A percentile compares a stretch with the other conserved stretches of the same genome.
Evolutionary conservation across 257 asterid genomes (phyloP).

Genomic region (Mitragyna speciosa): DNA sequence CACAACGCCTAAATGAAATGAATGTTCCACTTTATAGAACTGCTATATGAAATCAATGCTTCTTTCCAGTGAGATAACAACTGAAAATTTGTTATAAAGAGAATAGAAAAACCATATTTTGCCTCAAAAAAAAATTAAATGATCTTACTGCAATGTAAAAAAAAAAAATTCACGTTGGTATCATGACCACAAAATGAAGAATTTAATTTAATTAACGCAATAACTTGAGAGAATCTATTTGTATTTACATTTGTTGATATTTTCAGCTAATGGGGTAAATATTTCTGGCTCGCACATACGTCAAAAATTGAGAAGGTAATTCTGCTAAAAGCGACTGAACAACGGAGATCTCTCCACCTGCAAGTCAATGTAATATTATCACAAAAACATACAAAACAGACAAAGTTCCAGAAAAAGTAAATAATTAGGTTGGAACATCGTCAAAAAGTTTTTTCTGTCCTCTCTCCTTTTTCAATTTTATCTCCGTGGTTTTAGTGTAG

Average conservation of each 20-base stretch:
- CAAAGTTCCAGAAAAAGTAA: conserved; percentile 1
- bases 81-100: background rate
- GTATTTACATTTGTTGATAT: conserved; percentile 44
- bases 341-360: conserved; percentile 75
- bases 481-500: background rate
- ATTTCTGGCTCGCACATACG: conserved; percentile 71
- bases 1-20: background rate
- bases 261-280: conserved; percentile 52
- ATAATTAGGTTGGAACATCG: background rate
- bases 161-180: background rate
- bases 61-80: background rate
- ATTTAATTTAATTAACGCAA: conserved; percentile 13
- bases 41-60: background rate
- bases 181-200: conserved; percentile 17
- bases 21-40: background rate
- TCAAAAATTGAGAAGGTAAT: conserved; percentile 84
- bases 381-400: background rate
- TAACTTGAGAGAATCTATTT: conserved; percentile 9
- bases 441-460: background rate
- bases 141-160: background rate
- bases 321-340: conserved; percentile 93
- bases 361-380: conserved; percentile 23
- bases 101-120: background rate
- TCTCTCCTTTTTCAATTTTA: background rate
- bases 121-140: background rate